Conservation (phyloP, 2,329 filamentous ascomycete genomes). For the Aureobasidium vineae region DNA sequence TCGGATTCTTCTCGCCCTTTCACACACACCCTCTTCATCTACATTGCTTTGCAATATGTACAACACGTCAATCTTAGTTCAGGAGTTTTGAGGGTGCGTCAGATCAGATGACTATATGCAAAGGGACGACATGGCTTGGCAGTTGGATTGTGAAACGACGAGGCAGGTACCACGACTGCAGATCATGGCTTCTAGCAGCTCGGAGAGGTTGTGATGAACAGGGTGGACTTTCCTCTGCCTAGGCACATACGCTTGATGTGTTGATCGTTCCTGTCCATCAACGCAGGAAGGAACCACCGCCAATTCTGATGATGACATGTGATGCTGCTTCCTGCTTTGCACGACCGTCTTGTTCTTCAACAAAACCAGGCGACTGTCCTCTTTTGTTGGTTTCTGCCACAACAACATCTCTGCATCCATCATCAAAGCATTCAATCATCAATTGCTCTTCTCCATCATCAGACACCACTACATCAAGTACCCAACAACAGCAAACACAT, state of each 20-base stretch:
- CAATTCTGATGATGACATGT: constrained; percentile 4
- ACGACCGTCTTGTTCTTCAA: constrained; percentile 8
- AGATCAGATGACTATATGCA: background rate
- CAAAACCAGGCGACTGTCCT: constrained; percentile 2
- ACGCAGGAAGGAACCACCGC: background rate
- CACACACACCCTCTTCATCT: background rate
- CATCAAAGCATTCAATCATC: background rate
- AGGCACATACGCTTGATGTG: background rate
- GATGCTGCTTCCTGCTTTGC: constrained; percentile 14
- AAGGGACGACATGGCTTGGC: background rate
- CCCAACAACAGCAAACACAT: background rate
- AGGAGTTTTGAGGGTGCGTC: background rate
- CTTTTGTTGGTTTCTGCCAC: background rate
- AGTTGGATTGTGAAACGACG: constrained; percentile 5
- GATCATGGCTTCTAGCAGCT: constrained; percentile 1
- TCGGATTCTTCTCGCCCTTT: constrained; percentile 11
- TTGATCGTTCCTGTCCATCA: constrained; percentile 1
- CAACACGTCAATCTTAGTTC: background rate
- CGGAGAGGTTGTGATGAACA: constrained; percentile 17
- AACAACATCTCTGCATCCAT: constrained; percentile 15
- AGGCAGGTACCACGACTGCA: constrained; percentile 11
- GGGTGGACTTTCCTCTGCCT: background rate
- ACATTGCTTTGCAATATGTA: background rate
- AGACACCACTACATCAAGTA: background rate
- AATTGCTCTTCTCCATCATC: background rate